A percentile compares a stretch with the other conserved stretches of the same genome.
phyloP scores from a whole-genome alignment of 169 alveolate genomes.

The Ichthyophthirius multifiliis region DNA sequence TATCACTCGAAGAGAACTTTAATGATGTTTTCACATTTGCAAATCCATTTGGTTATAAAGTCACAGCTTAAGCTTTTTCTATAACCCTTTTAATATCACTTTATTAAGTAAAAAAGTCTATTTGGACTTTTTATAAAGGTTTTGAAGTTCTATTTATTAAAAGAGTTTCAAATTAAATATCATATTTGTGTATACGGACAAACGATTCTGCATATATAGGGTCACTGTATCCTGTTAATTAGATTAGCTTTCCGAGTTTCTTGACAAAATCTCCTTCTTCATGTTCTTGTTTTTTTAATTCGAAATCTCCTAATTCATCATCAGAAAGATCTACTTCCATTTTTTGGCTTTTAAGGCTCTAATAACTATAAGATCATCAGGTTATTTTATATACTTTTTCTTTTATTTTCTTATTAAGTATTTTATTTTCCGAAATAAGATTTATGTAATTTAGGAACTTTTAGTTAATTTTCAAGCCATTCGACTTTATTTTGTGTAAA shows the following conservation, averaged over 20 bases:
- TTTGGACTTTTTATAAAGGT: slow-evolving; percentile 89
- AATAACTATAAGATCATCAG: slow-evolving; percentile 31
- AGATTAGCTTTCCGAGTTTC: slow-evolving; percentile 46
- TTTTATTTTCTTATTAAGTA: not conserved
- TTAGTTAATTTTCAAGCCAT: not conserved
- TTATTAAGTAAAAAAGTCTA: slow-evolving; percentile 86
- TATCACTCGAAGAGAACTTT: slow-evolving; percentile 76
- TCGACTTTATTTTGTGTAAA: not conserved
- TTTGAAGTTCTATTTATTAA: slow-evolving; percentile 86
- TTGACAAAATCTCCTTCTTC: slow-evolving; percentile 30
- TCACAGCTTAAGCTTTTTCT: slow-evolving; percentile 83
- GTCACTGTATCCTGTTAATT: slow-evolving; percentile 91
- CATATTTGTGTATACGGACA: slow-evolving; percentile 87
- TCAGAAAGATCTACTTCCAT: not conserved
- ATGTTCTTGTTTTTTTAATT: slow-evolving; percentile 38
- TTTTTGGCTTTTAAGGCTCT: slow-evolving; percentile 16
- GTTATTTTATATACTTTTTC: slow-evolving; percentile 22
- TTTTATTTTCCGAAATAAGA: not conserved
- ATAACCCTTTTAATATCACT: slow-evolving; percentile 57
- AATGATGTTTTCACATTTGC: slow-evolving; percentile 73
- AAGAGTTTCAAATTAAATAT: slow-evolving; percentile 84
- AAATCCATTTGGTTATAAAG: slow-evolving; percentile 76
- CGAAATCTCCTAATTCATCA: slow-evolving; percentile 32
- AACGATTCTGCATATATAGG: slow-evolving; percentile 93
- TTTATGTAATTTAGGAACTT: not conserved